Percentiles rank a stretch among this genome's conserved stretches.
Evolutionary conservation across 2,329 filamentous ascomycete species (phyloP).

Genomic region (Achaetomium macrosporum): DNA sequence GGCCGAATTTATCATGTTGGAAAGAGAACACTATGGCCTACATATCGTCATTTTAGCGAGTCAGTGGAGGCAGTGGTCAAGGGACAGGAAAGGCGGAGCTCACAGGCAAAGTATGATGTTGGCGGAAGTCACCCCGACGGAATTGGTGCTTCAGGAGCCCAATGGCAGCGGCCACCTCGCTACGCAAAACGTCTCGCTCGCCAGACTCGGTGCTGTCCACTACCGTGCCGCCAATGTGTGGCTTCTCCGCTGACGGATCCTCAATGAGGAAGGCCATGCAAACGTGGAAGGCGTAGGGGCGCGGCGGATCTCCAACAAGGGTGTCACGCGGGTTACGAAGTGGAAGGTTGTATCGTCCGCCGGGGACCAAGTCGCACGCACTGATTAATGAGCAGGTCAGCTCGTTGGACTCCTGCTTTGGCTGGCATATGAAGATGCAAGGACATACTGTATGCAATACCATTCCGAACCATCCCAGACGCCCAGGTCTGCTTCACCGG

Average conservation of each 20-base stretch:
- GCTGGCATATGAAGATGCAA: background rate
- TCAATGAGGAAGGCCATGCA: background rate
- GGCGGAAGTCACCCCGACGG: background rate
- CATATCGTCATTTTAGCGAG: too few species aligned
- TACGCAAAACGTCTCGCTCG: background rate
- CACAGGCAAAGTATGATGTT: conserved; percentile 5
- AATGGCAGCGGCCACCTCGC: conserved; percentile 3
- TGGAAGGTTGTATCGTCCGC: background rate
- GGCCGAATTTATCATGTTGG: background rate
- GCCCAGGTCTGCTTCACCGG: background rate
- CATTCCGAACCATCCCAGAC: background rate
- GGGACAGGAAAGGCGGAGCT: background rate
- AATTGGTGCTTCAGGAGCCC: conserved; percentile 3
- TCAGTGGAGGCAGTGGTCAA: background rate
- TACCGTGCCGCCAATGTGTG: background rate
- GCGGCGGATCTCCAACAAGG: background rate
- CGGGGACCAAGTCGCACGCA: background rate
- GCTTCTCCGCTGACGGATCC: background rate
- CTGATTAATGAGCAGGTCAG: background rate
- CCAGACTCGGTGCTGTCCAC: background rate
- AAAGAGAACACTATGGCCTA: conserved; percentile 10
- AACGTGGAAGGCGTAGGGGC: background rate
- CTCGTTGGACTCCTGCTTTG: too few species aligned
- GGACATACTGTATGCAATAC: background rate
- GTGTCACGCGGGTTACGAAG: background rate